Percentiles rank a stretch among this genome's conserved stretches.
phyloP scores from a whole-genome alignment of 805 yeast species.

The Candida cerambycidarum region DNA sequence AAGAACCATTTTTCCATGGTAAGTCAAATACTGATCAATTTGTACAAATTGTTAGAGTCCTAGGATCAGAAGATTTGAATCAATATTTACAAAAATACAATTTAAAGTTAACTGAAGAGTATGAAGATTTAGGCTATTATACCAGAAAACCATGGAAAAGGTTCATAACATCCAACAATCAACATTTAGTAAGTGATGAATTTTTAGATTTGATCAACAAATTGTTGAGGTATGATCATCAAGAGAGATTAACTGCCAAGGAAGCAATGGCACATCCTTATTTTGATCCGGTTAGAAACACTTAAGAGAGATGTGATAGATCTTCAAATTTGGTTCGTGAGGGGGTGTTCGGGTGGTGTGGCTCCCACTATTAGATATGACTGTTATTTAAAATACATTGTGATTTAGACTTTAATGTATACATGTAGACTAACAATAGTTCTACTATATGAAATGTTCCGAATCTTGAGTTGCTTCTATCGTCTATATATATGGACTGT shows the following conservation, averaged over 20 bases:
- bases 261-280: constrained; percentile 83
- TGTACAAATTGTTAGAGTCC: constrained; percentile 83
- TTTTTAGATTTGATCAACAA: constrained; percentile 71
- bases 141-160: constrained; percentile 66
- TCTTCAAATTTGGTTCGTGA: no score
- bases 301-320: no score
- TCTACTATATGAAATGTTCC: no score
- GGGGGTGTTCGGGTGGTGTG: no score
- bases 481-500: no score
- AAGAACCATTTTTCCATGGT: constrained; percentile 92
- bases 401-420: not conserved
- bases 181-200: constrained; percentile 51
- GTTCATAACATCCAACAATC: constrained; percentile 56
- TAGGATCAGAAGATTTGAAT: constrained; percentile 78
- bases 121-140: constrained; percentile 72
- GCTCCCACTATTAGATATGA: no score
- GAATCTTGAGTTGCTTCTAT: no score
- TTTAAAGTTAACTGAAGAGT: constrained; percentile 69
- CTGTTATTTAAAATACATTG: no score
- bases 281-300: constrained; percentile 36
- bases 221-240: constrained; percentile 80
- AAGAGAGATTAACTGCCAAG: constrained; percentile 80
- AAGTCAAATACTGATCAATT: constrained; percentile 88
- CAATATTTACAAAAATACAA: constrained; percentile 67
- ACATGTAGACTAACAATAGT: not conserved